Percentiles rank a stretch among this genome's conserved stretches.
Evolutionary conservation across 2,329 filamentous ascomycete genomes (phyloP).

Genomic region (Nigrospora osmanthi): DNA sequence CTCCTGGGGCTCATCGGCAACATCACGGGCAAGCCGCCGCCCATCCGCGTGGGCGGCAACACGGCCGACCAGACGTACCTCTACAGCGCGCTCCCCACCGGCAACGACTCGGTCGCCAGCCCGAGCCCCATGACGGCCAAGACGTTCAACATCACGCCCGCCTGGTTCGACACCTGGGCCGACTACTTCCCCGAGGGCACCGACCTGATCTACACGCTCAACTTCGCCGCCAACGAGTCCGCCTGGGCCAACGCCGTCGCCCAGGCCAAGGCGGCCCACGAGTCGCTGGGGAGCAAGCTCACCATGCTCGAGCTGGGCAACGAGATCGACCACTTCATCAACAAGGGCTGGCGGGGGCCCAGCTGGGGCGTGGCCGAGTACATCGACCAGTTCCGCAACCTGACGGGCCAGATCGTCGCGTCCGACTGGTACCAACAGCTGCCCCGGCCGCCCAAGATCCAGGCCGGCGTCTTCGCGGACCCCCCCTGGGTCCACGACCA

Average conservation of each 20-base stretch:
- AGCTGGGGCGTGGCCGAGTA: slow-evolving; percentile 21
- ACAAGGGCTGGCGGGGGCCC: slow-evolving; percentile 22
- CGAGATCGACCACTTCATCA: slow-evolving; percentile 27
- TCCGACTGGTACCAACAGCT: slow-evolving; percentile 19
- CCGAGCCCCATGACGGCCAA: slow-evolving; percentile 11
- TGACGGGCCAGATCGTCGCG: slow-evolving; percentile 19
- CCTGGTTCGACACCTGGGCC: slow-evolving; percentile 22
- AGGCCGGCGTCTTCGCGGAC: slow-evolving; percentile 25
- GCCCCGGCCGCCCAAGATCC: slow-evolving; percentile 17
- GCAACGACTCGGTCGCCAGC: slow-evolving; percentile 17
- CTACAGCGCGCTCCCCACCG: slow-evolving; percentile 15
- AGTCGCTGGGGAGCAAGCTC: slow-evolving; percentile 18
- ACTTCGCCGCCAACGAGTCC: slow-evolving; percentile 22
- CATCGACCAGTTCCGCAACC: slow-evolving; percentile 21
- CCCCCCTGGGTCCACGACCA: slow-evolving; percentile 26
- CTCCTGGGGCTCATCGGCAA: slow-evolving; percentile 17
- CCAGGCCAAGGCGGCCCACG: slow-evolving; percentile 19
- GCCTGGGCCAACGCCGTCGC: slow-evolving; percentile 17
- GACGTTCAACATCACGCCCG: slow-evolving; percentile 22
- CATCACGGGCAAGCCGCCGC: slow-evolving; percentile 20
- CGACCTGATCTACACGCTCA: slow-evolving; percentile 23
- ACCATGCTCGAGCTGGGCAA: slow-evolving; percentile 25
- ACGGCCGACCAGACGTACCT: slow-evolving; percentile 25
- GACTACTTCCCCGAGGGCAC: slow-evolving; percentile 22
- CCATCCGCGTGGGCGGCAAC: slow-evolving; percentile 25